Conservation (phyloP, 2,329 filamentous ascomycete species). For the Cladosporium sphaerospermum region DNA sequence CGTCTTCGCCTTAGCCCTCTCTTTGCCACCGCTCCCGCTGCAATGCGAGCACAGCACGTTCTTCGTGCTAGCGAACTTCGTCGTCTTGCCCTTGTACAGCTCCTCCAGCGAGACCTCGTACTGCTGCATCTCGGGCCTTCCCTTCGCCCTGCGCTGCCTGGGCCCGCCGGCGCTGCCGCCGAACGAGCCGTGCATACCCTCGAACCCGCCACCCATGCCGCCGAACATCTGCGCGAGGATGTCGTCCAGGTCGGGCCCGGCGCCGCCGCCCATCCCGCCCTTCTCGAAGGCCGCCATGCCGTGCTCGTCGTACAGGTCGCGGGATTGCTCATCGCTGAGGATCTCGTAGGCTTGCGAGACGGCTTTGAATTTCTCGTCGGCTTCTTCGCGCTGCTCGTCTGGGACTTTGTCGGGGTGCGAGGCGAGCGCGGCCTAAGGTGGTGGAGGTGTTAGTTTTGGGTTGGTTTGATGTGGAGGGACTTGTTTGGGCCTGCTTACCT, state of each 20-base stretch:
- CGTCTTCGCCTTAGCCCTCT: conserved; percentile 75
- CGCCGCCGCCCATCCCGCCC: conserved; percentile 58
- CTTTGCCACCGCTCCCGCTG: conserved; percentile 84
- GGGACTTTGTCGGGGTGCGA: conserved; percentile 95
- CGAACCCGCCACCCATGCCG: conserved; percentile 46
- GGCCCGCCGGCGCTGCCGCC: conserved; percentile 33
- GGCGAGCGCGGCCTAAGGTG: conserved; percentile 50
- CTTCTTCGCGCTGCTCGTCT: conserved; percentile 73
- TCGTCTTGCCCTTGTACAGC: conserved; percentile 96
- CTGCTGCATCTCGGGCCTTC: conserved; percentile 78
- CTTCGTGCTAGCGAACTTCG: conserved; percentile 93
- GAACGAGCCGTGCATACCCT: conserved; percentile 40
- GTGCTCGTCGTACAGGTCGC: conserved; percentile 83
- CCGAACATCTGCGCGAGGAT: conserved; percentile 89
- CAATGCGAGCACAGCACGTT: conserved; percentile 83
- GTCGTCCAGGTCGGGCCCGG: conserved; percentile 80
- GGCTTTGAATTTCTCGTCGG: conserved; percentile 87
- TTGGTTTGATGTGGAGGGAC: conserved; percentile 6
- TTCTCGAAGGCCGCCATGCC: conserved; percentile 95
- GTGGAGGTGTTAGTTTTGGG: not conserved
- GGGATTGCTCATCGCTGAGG: conserved; percentile 90
- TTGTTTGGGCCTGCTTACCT: conserved; percentile 37
- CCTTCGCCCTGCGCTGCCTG: conserved; percentile 48
- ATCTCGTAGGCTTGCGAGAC: conserved; percentile 96
- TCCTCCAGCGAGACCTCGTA: conserved; percentile 91